Percentiles rank a stretch among this genome's conserved stretches.
These are phyloP conservation scores for Scutellaria galericulata DNA, from an alignment of 257 asterid genomes.

Conservation along the genomic window DNA sequence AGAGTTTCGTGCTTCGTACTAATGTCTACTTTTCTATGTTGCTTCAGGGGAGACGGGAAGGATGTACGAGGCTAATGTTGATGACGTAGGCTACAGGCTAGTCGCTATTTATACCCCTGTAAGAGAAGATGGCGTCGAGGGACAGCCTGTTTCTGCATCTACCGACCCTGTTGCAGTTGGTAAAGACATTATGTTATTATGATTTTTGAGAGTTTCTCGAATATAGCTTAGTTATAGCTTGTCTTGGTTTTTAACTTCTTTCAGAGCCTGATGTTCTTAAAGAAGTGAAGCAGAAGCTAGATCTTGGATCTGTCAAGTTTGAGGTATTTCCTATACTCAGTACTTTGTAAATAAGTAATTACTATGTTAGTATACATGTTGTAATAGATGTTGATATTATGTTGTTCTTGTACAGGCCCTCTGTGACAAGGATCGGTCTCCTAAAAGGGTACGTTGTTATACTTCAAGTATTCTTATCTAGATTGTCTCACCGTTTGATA, in stretches of 20 bases:
- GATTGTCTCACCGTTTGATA: slow-evolving; percentile 26
- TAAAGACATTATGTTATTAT: slow-evolving; percentile 33
- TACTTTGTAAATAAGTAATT: background rate
- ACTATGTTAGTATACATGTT: slow-evolving; percentile 1
- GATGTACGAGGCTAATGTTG: slow-evolving; percentile 99
- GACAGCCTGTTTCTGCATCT: slow-evolving; percentile 90
- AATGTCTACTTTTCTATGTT: slow-evolving; percentile 3
- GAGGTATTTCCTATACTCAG: slow-evolving; percentile 59
- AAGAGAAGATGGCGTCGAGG: slow-evolving; percentile 96
- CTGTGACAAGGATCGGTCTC: slow-evolving; percentile 85
- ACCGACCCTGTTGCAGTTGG: slow-evolving; percentile 95
- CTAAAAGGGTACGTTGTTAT: slow-evolving; percentile 63
- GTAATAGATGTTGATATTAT: background rate
- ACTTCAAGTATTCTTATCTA: slow-evolving; percentile 17
- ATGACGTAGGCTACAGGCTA: slow-evolving; percentile 94
- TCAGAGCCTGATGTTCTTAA: slow-evolving; percentile 94
- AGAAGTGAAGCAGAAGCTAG: slow-evolving; percentile 95
- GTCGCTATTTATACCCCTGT: slow-evolving; percentile 91
- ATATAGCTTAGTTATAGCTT: background rate
- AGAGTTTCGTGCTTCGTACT: background rate
- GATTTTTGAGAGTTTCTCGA: background rate
- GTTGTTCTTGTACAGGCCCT: slow-evolving; percentile 61
- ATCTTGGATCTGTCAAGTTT: slow-evolving; percentile 86
- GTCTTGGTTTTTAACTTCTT: slow-evolving; percentile 28
- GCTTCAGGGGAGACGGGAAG: slow-evolving; percentile 95